Evolutionary conservation across 257 asterid genomes (phyloP), one percentile per base, ranked within the genome.

Genomic region (Ehretia macrophylla): DNA sequence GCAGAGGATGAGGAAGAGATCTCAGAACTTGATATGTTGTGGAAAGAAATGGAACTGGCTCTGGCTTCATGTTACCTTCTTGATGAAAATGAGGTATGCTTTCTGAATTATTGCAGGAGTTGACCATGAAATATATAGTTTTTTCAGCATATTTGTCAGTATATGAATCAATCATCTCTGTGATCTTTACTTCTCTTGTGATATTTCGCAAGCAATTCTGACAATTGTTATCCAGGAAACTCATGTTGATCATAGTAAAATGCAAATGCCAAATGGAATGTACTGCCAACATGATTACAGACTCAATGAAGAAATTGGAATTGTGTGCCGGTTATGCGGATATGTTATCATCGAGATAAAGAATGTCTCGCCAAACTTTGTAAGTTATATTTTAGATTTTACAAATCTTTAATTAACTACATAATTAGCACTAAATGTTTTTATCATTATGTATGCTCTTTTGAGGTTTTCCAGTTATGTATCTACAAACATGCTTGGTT

Each of bases 11-110:
- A 80, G 18, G 96, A 86, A 71, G 96, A 86, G 55, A 5, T 84
- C 32, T 85, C 97, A 0, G 99, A 93, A 71, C 72, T 89, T 17
- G 95, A 88, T 63, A 80, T 78, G 85, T 51, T 93, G 61, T 93
- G 99, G 99, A 85, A 86, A 69, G 99, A 89, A 73, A 89, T 93
- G 97, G 97, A 89, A 64, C 75, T 89, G 8, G 97, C 97, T 32
- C 52, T 93, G 63, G 99, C 96, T 12, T 86, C 99, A 5, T 83
- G 79, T 80, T 86, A 81, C 66, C 78, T 88, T 21, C 79, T 81
- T 14, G 96, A 93, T n/a, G 89, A 81, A 32, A 73, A 55, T 51
- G 96, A 85, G 95, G 99, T 88, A 75, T 19, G 55, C 12, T 16
- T 62, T 60, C 44, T 21, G 10, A 21, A 17, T 62, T 37, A 20